phyloP scores from a whole-genome alignment of 495 filamentous ascomycete species.

The Delitschia confertaspora region DNA sequence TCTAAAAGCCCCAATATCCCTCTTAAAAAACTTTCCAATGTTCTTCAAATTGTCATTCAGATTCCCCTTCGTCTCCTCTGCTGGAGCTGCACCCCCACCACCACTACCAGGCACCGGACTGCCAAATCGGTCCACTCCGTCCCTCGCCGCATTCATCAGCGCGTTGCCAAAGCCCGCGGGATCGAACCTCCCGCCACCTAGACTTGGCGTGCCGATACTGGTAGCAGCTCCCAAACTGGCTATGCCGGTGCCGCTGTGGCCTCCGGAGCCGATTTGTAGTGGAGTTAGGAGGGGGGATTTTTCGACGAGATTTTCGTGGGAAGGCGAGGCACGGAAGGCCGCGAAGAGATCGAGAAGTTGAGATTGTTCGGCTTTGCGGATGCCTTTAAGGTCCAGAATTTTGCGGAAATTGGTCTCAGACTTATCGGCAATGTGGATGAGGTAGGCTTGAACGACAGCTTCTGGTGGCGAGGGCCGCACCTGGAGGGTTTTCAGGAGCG shows the following conservation, averaged over 20 bases:
- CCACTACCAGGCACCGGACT: constrained; percentile 44
- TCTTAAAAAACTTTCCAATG: constrained; percentile 89
- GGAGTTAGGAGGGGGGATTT: constrained; percentile 55
- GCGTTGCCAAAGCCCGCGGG: constrained; percentile 60
- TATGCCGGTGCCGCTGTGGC: constrained; percentile 33
- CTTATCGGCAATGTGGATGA: constrained; percentile 84
- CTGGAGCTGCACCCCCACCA: constrained; percentile 27
- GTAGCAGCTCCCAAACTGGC: constrained; percentile 38
- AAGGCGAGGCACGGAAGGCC: constrained; percentile 59
- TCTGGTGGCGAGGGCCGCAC: constrained; percentile 85
- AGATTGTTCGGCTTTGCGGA: constrained; percentile 57
- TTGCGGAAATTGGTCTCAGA: constrained; percentile 94
- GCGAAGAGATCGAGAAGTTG: constrained; percentile 82
- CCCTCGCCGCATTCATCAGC: constrained; percentile 74
- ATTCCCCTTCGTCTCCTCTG: constrained; percentile 39
- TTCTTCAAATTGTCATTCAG: constrained; percentile 89
- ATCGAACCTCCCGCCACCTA: constrained; percentile 56
- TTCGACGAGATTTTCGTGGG: constrained; percentile 48
- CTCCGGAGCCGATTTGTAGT: constrained; percentile 39
- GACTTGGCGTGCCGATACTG: constrained; percentile 26
- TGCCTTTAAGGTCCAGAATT: constrained; percentile 86
- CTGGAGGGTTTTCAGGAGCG: constrained; percentile 91
- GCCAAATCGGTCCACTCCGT: constrained; percentile 82
- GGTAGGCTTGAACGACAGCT: constrained; percentile 91
- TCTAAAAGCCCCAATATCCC: constrained; percentile 78